A percentile compares a stretch with the other conserved stretches of the same genome.
Conservation (phyloP, 108 stramenopile genomes). For the Nitzschia inconspicua region DNA sequence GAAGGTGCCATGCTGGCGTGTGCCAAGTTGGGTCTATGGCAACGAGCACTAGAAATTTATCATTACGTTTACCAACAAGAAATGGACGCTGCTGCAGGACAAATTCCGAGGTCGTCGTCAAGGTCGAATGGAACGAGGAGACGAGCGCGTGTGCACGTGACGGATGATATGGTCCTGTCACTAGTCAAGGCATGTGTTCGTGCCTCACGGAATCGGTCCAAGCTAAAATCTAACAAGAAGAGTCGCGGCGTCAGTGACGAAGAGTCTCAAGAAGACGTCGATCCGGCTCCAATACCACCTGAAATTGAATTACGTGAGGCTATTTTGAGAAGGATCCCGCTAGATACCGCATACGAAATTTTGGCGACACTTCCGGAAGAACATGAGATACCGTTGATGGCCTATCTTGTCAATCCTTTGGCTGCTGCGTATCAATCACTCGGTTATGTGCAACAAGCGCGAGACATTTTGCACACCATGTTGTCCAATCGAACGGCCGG, state of each 20-base stretch:
- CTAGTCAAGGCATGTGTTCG: slow-evolving; percentile 54
- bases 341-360: slow-evolving; percentile 53
- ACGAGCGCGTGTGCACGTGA: slow-evolving; percentile 26
- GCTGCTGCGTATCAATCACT: slow-evolving; percentile 61
- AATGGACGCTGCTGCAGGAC: not conserved
- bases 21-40: slow-evolving; percentile 73
- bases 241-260: not conserved
- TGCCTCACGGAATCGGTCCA: slow-evolving; percentile 29
- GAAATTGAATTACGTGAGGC: slow-evolving; percentile 19
- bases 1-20: slow-evolving; percentile 76
- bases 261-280: not conserved
- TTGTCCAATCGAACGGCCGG: slow-evolving; percentile 53
- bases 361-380: slow-evolving; percentile 36
- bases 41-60: slow-evolving; percentile 65
- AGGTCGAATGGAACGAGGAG: slow-evolving; percentile 3
- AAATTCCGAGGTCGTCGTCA: not conserved
- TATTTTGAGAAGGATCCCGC: slow-evolving; percentile 44
- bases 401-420: slow-evolving; percentile 61
- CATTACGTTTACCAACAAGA: slow-evolving; percentile 37
- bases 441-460: slow-evolving; percentile 41
- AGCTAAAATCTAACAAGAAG: slow-evolving; percentile 7
- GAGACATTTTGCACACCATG: slow-evolving; percentile 41
- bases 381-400: slow-evolving; percentile 45
- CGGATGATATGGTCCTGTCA: slow-evolving; percentile 69
- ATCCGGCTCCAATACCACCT: not conserved